Evolutionary conservation across 1,139 yeast genomes (phyloP).

Genomic region (Meyerozyma guilliermondii): DNA sequence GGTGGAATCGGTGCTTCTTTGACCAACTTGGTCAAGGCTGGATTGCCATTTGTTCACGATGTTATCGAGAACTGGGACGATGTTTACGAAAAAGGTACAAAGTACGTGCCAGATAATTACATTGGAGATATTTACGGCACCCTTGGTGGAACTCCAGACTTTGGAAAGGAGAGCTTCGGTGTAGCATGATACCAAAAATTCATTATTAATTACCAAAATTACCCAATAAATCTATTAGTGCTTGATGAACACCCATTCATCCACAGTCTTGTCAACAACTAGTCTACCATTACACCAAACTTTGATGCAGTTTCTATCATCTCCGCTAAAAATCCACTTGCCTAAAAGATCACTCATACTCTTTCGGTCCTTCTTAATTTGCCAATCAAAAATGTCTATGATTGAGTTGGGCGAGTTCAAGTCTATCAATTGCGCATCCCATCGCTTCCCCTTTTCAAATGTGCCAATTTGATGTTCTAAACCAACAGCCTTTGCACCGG

Average conservation of each 20-base stretch:
- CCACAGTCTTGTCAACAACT: constrained; percentile 39
- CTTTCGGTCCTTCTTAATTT: constrained; percentile 16
- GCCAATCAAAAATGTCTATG: constrained; percentile 77
- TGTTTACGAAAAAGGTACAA: constrained; percentile 31
- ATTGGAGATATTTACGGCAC: constrained; percentile 57
- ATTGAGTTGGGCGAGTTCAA: constrained; percentile 46
- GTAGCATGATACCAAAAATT: not conserved
- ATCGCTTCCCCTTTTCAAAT: constrained; percentile 70
- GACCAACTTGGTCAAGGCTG: constrained; percentile 50
- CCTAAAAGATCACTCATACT: constrained; percentile 56
- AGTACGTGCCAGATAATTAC: constrained; percentile 45
- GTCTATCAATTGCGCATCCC: constrained; percentile 80
- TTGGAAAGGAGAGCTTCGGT: constrained; percentile 10
- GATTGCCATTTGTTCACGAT: constrained; percentile 52
- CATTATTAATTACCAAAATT: not conserved
- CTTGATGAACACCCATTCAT: not conserved
- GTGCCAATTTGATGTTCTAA: constrained; percentile 58
- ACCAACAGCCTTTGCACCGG: constrained; percentile 81
- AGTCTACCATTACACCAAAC: constrained; percentile 82
- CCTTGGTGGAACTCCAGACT: constrained; percentile 28
- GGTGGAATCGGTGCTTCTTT: constrained; percentile 52
- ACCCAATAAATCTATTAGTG: too few relatives aligned
- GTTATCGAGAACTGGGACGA: constrained; percentile 49
- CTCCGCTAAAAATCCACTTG: constrained; percentile 95
- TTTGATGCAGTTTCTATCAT: constrained; percentile 74